Conservation (phyloP, 805 yeast genomes). For the Schwanniomyces yamadae region DNA sequence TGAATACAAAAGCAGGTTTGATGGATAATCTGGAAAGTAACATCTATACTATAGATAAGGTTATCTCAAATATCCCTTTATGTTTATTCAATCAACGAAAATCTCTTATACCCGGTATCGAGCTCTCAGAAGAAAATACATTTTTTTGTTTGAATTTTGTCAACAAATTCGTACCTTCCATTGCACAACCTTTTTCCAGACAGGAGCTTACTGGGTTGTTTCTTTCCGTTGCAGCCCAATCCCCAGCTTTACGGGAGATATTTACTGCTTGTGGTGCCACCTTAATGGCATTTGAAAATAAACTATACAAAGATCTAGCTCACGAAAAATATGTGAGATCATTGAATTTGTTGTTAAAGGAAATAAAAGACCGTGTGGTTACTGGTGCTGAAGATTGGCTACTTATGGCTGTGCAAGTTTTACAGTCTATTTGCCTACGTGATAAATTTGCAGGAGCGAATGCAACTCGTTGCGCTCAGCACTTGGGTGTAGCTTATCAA, state of each 20-base stretch:
- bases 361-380: slow-evolving; percentile 18
- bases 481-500: slow-evolving; percentile 33
- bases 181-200: slow-evolving; percentile 45
- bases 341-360: slow-evolving; percentile 15
- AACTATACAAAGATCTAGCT: slow-evolving; percentile 16
- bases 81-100: neutral
- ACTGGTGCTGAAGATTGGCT: slow-evolving; percentile 39
- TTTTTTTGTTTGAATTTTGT: slow-evolving; percentile 18
- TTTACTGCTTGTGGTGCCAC: slow-evolving; percentile 44
- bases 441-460: slow-evolving; percentile 29
- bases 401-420: slow-evolving; percentile 35
- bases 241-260: slow-evolving; percentile 27
- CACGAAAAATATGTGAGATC: slow-evolving; percentile 20
- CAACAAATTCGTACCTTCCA: slow-evolving; percentile 38
- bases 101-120: neutral
- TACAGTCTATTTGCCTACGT: slow-evolving; percentile 30
- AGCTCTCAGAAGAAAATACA: neutral
- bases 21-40: neutral
- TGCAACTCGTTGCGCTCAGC: slow-evolving; percentile 26
- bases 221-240: slow-evolving; percentile 32
- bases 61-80: neutral
- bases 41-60: neutral
- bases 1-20: neutral
- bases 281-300: slow-evolving; percentile 30
- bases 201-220: slow-evolving; percentile 36